Evolutionary conservation across 805 yeast genomes (phyloP), one percentile per base, ranked within the genome.

Genomic region (Kodamaea nitidulidarum): DNA sequence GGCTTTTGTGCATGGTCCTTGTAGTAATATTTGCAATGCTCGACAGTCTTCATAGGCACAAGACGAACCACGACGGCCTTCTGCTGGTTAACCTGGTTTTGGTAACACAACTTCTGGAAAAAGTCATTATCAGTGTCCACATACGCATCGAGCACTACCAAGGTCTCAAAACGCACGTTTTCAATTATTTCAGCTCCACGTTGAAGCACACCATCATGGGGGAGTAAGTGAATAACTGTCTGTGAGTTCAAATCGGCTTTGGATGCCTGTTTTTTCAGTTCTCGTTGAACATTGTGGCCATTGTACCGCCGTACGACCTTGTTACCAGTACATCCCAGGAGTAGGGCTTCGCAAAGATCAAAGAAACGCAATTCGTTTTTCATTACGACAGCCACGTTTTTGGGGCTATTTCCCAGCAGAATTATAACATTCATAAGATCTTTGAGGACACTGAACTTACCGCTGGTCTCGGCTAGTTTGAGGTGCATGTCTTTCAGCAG

Each of bases 21-120:
- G 54, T 66, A 79, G 74, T 50, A 71, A 65, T 42, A 73, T 52
- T 45, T 78, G 45, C 88, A 80, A 56, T 91, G 98, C 50, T 91
- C 96, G 17, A 87, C 78, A 2, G 95, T 81, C 51, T 86, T 81
- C 42, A 81, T 75, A 2, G 96, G 83, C 3, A 87, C 78, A 16
- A 91, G 64, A 26, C 91, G 65, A 17, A 91, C 53, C 4, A 86
- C 63, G 7, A 87, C 82, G 0, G 84, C 74, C 7, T 51, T 55
- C 3, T 42, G 47, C 27, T 7, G 25, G 15, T 14, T 39, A 5
- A 7, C n/a, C 10, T 16, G 32, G 41, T 66, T 57, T 41, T 68
- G 73, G 9, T 38, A 26, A 29, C 69, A 44, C 11, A 65, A 31
- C 15, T 39, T 30, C 6, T 44, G 27, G 32, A 65, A 48, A 52